These are phyloP conservation scores for Lodderomyces jiufengensis DNA, from an alignment of 1,139 yeast species.

Conservation along the genomic window DNA sequence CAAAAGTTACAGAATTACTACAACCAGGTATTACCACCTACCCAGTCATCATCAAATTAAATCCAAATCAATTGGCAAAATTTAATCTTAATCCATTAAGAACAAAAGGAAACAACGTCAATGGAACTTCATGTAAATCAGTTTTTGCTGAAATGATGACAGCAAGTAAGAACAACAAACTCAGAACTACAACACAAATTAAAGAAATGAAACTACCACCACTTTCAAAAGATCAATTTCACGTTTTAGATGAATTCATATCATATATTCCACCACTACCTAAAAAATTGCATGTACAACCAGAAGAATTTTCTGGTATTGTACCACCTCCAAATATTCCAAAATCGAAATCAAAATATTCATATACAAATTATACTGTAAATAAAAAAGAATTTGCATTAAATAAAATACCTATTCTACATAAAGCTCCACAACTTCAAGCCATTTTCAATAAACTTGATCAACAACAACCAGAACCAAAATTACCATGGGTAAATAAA, in stretches of 20 bases:
- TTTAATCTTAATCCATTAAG: conserved; percentile 29
- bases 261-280: background rate
- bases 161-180: conserved; percentile 18
- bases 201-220: conserved; percentile 22
- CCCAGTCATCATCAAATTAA: conserved; percentile 21
- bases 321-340: background rate
- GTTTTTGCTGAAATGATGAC: conserved; percentile 24
- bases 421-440: conserved; percentile 15
- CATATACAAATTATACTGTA: background rate
- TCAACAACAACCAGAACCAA: conserved; percentile 2
- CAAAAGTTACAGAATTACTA: background rate
- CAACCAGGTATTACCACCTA: background rate
- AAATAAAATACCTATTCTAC: conserved; percentile 15
- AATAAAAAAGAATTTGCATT: conserved; percentile 7
- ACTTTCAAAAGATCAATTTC: conserved; percentile 18
- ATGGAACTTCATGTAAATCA: conserved; percentile 10
- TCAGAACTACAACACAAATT: conserved; percentile 22
- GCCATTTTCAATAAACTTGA: conserved; percentile 20
- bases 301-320: conserved; percentile 1
- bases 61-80: conserved; percentile 23
- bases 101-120: conserved; percentile 21
- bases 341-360: background rate
- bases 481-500: conserved; percentile 37
- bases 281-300: background rate
- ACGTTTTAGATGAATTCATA: conserved; percentile 15